A percentile compares a stretch with the other conserved stretches of the same genome.
Conservation (phyloP, 2,329 filamentous ascomycete species). For the Xylaria sp. region DNA sequence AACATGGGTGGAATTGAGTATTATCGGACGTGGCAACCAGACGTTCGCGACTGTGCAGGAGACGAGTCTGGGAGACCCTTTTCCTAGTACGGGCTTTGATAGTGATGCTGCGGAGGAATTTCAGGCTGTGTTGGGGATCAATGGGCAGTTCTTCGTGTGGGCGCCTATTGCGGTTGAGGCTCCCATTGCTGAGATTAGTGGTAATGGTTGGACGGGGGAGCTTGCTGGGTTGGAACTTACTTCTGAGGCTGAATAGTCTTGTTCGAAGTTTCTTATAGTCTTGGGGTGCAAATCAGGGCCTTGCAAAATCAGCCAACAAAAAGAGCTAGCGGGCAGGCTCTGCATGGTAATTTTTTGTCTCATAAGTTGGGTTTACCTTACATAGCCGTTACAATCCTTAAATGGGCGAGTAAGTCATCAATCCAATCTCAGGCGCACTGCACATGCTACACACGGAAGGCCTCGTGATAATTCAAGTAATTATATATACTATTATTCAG, state of each 20-base stretch:
- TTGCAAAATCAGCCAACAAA: too few relatives aligned
- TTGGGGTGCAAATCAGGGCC: not conserved
- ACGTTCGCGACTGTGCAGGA: slow-evolving; percentile 48
- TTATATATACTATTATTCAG: not conserved
- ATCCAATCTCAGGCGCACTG: not conserved
- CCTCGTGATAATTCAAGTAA: not conserved
- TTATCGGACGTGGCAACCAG: slow-evolving; percentile 49
- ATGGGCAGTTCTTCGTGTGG: slow-evolving; percentile 56
- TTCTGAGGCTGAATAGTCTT: slow-evolving; percentile 39
- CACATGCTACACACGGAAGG: too few relatives aligned
- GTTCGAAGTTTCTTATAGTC: not conserved
- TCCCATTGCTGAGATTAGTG: slow-evolving; percentile 54
- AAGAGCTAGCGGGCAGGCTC: too few relatives aligned
- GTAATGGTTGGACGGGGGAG: slow-evolving; percentile 50
- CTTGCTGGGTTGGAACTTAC: slow-evolving; percentile 49
- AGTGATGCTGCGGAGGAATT: slow-evolving; percentile 54
- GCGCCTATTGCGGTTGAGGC: slow-evolving; percentile 59
- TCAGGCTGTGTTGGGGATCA: slow-evolving; percentile 55
- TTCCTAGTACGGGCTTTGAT: slow-evolving; percentile 28
- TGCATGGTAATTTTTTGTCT: too few relatives aligned
- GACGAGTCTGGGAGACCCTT: slow-evolving; percentile 22
- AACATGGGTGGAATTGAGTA: slow-evolving; percentile 47
- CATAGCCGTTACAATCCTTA: not conserved
- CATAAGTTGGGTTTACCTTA: too few relatives aligned
- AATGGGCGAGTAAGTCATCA: not conserved